These are phyloP conservation scores for Yamadazyma ubonensis DNA, from an alignment of 805 yeast species.

Conservation along the genomic window DNA sequence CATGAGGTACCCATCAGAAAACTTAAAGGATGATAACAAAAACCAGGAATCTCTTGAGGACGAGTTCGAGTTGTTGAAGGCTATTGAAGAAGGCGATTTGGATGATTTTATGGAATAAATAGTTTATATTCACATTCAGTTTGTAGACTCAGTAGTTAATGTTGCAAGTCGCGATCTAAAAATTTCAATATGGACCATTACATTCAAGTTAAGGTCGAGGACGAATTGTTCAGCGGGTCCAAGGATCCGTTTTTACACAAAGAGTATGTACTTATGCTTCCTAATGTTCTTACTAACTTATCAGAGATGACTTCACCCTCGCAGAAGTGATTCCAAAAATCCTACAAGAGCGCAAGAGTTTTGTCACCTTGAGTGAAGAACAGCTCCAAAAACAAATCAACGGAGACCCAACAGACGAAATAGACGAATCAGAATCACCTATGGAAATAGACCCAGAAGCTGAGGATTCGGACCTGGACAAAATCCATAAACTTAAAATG, in stretches of 20 bases:
- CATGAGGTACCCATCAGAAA: slow-evolving; percentile 78
- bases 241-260: slow-evolving; percentile 39
- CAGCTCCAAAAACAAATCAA: slow-evolving; percentile 42
- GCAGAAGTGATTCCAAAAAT: slow-evolving; percentile 60
- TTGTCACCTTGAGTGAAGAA: slow-evolving; percentile 58
- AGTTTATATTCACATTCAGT: too few species aligned
- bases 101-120: slow-evolving; percentile 47
- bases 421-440: slow-evolving; percentile 4
- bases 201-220: slow-evolving; percentile 20
- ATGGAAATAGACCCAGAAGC: slow-evolving; percentile 1
- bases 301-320: slow-evolving; percentile 44
- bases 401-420: slow-evolving; percentile 6
- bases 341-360: slow-evolving; percentile 58
- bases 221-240: slow-evolving; percentile 28
- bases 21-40: slow-evolving; percentile 24
- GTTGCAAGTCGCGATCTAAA: too few species aligned
- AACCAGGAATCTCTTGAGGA: slow-evolving; percentile 36
- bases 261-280: slow-evolving; percentile 29
- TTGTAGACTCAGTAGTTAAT: too few species aligned
- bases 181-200: slow-evolving; percentile 4
- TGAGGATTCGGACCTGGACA: slow-evolving; percentile 19
- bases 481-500: slow-evolving; percentile 50
- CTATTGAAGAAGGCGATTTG: slow-evolving; percentile 56
- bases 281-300: slow-evolving; percentile 11
- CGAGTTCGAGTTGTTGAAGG: slow-evolving; percentile 43